phyloP scores from a whole-genome alignment of 768 basidiomycete genomes.

The Lactarius quietus region DNA sequence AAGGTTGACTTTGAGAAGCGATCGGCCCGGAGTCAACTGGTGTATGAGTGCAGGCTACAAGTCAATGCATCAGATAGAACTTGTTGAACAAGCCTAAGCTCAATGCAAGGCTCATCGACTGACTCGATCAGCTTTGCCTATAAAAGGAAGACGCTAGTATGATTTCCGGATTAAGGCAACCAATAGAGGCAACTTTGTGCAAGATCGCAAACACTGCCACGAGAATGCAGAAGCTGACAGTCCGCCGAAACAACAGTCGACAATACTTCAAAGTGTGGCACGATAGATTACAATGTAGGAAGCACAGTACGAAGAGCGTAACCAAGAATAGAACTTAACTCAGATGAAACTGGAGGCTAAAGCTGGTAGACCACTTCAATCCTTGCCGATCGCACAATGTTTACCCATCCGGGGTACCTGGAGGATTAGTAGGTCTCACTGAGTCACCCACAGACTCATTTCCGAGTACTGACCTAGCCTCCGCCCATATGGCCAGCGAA shows the following conservation, averaged over 20 bases:
- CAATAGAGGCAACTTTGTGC: not conserved
- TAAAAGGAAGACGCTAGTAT: not conserved
- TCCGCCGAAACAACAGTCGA: not conserved
- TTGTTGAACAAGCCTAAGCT: no score
- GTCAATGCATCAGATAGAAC: not conserved
- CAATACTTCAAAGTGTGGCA: not conserved
- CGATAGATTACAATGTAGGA: not conserved
- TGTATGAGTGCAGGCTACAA: not conserved
- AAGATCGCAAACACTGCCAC: not conserved
- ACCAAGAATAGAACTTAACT: not conserved
- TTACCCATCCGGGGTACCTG: conserved; percentile 1
- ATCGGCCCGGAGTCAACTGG: not conserved
- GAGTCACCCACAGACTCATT: no score
- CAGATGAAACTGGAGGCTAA: not conserved
- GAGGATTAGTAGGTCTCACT: not conserved
- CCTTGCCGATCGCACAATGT: not conserved
- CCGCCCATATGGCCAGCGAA: not conserved
- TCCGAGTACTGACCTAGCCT: not conserved
- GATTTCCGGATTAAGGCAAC: not conserved
- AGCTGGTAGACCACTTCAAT: conserved; percentile 3
- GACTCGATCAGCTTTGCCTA: no score
- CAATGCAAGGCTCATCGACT: no score
- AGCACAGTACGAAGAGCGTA: not conserved
- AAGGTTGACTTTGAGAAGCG: not conserved
- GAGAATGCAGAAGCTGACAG: not conserved